Conservation (phyloP, 371 early-diverging fungal genomes). For the Circinella umbellata region DNA sequence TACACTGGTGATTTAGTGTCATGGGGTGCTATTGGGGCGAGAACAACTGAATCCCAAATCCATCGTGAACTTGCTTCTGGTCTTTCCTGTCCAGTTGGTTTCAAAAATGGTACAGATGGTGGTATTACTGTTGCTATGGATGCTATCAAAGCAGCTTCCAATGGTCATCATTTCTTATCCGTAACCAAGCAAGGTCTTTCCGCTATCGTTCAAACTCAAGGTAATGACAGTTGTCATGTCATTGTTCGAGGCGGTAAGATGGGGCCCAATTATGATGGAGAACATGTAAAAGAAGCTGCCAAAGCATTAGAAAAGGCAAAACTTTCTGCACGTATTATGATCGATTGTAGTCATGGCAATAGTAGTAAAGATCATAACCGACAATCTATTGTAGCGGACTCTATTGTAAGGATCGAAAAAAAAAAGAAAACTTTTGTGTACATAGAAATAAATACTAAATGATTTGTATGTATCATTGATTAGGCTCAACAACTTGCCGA, state of each 20-base stretch:
- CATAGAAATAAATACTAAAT: background rate
- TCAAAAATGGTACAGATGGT: slow-evolving; percentile 95
- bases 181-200: slow-evolving; percentile 95
- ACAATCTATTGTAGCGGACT: slow-evolving; percentile 83
- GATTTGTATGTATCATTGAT: background rate
- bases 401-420: slow-evolving; percentile 46
- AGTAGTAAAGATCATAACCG: slow-evolving; percentile 76
- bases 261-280: slow-evolving; percentile 89
- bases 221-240: slow-evolving; percentile 78
- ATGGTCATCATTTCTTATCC: slow-evolving; percentile 91
- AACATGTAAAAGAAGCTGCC: slow-evolving; percentile 62
- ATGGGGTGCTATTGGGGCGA: slow-evolving; percentile 90
- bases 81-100: slow-evolving; percentile 91
- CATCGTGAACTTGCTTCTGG: slow-evolving; percentile 91
- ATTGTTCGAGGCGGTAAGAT: slow-evolving; percentile 88
- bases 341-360: slow-evolving; percentile 95
- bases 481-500: slow-evolving; percentile 48
- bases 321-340: slow-evolving; percentile 76
- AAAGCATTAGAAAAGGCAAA: slow-evolving; percentile 69
- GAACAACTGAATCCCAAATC: slow-evolving; percentile 94
- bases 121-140: slow-evolving; percentile 86
- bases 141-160: slow-evolving; percentile 85
- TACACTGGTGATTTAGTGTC: slow-evolving; percentile 80
- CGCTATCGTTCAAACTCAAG: slow-evolving; percentile 89
- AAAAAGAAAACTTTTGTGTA: too few species aligned